Percentiles rank a stretch among this genome's conserved stretches.
Evolutionary conservation across 2,329 filamentous ascomycete genomes (phyloP).

Genomic region (Amylocarpus encephaloides): DNA sequence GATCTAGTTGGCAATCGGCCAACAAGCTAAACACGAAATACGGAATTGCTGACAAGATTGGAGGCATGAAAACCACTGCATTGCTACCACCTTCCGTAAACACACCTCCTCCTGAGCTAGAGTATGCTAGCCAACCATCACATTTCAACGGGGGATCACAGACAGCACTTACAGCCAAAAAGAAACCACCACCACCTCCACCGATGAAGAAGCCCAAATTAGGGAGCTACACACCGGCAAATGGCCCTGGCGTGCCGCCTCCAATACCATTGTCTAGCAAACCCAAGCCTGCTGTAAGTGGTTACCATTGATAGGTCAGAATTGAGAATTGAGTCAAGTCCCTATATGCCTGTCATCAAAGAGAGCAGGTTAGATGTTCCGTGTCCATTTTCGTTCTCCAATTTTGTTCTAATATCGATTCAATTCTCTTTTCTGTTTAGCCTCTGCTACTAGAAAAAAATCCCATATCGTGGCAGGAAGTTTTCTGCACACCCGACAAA

Average conservation of each 20-base stretch:
- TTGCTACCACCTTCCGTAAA: slow-evolving; percentile 7
- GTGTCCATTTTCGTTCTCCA: no score
- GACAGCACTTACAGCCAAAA: slow-evolving; percentile 21
- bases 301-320: slow-evolving; percentile 14
- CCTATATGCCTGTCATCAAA: background rate
- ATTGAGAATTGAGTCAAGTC: background rate
- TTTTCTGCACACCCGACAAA: no score
- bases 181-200: slow-evolving; percentile 33
- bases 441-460: no score
- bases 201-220: slow-evolving; percentile 27
- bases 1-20: slow-evolving; percentile 41
- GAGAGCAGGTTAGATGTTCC: no score
- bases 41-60: slow-evolving; percentile 28
- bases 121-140: background rate
- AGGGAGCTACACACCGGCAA: slow-evolving; percentile 4
- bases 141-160: background rate
- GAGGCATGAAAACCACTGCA: slow-evolving; percentile 10
- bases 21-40: slow-evolving; percentile 32
- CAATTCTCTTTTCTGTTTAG: no score
- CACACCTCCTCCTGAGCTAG: background rate
- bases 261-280: slow-evolving; percentile 30
- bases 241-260: slow-evolving; percentile 20
- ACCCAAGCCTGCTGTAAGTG: slow-evolving; percentile 31
- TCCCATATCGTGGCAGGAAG: no score
- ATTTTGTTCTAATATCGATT: no score